Conservation (phyloP, 805 yeast species). For the Yarrowia osloensis region DNA sequence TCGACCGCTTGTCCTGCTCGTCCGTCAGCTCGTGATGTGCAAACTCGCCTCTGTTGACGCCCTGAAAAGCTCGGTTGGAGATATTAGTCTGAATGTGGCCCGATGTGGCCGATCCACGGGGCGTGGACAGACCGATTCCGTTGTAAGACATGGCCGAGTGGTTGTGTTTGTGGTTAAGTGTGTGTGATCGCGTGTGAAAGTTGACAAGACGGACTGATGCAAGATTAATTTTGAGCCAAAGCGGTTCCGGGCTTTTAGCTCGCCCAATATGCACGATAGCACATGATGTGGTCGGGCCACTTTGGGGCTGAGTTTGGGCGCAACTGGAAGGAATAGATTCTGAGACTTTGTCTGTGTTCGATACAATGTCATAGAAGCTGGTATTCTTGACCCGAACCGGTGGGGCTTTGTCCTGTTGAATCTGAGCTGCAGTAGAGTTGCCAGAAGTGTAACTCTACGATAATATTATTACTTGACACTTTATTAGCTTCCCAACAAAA, state of each 20-base stretch:
- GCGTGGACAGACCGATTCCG: constrained; percentile 43
- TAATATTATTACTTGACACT: too few relatives aligned
- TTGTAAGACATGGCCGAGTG: constrained; percentile 41
- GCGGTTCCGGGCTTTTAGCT: neutral
- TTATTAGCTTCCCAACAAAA: too few relatives aligned
- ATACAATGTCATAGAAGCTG: too few relatives aligned
- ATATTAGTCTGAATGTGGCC: constrained; percentile 42
- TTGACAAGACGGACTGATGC: neutral
- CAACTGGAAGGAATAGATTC: too few relatives aligned
- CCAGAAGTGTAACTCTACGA: too few relatives aligned
- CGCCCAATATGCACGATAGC: neutral
- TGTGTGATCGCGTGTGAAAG: too few relatives aligned
- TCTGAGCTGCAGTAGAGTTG: too few relatives aligned
- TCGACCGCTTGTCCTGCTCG: constrained; percentile 22
- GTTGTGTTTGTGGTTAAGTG: neutral
- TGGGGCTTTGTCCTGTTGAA: too few relatives aligned
- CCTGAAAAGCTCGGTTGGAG: constrained; percentile 31
- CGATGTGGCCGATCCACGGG: constrained; percentile 43
- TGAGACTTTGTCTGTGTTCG: too few relatives aligned
- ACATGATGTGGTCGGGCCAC: neutral
- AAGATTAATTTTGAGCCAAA: neutral
- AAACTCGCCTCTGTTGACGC: constrained; percentile 35
- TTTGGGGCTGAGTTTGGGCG: neutral
- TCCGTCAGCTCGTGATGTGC: constrained; percentile 32
- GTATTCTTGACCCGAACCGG: too few relatives aligned